Conservation (phyloP, 2,329 filamentous ascomycete species). For the Pezicula neosporulosa region DNA sequence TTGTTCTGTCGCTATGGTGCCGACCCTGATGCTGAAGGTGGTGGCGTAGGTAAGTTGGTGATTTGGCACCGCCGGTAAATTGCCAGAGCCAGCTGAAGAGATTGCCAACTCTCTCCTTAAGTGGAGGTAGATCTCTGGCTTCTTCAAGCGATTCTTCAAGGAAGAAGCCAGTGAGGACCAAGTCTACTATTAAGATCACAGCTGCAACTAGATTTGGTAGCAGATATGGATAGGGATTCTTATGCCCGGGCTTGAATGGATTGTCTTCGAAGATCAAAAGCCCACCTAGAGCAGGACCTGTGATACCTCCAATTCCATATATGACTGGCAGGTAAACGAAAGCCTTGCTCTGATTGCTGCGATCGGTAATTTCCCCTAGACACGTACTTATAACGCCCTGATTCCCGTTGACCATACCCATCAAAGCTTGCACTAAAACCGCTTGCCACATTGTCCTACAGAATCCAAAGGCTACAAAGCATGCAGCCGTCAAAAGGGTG, state of each 20-base stretch:
- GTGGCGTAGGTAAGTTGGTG: conserved; percentile 54
- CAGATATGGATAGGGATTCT: conserved; percentile 74
- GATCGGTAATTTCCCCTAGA: conserved; percentile 89
- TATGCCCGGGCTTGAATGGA: conserved; percentile 47
- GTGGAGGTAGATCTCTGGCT: conserved; percentile 55
- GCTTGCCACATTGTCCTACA: conserved; percentile 81
- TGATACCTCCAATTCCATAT: conserved; percentile 93
- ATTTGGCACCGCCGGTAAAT: conserved; percentile 52
- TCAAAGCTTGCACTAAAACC: conserved; percentile 78
- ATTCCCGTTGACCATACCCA: conserved; percentile 94
- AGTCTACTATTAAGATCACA: conserved; percentile 65
- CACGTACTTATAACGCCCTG: conserved; percentile 92
- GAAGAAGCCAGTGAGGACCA: conserved; percentile 73
- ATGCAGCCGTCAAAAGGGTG: conserved; percentile 75
- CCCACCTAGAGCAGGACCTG: conserved; percentile 87
- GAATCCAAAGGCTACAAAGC: conserved; percentile 85
- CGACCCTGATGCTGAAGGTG: conserved; percentile 27
- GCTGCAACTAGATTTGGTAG: conserved; percentile 80
- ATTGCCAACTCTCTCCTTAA: conserved; percentile 53
- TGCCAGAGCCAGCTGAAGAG: conserved; percentile 69
- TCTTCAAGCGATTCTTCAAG: conserved; percentile 83
- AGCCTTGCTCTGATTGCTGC: conserved; percentile 87
- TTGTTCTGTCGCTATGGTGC: conserved; percentile 27
- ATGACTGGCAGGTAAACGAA: conserved; percentile 95
- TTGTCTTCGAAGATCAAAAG: conserved; percentile 61